Evolutionary conservation across 768 basidiomycete genomes (phyloP).

Genomic region (Hebeloma cylindrosporum): DNA sequence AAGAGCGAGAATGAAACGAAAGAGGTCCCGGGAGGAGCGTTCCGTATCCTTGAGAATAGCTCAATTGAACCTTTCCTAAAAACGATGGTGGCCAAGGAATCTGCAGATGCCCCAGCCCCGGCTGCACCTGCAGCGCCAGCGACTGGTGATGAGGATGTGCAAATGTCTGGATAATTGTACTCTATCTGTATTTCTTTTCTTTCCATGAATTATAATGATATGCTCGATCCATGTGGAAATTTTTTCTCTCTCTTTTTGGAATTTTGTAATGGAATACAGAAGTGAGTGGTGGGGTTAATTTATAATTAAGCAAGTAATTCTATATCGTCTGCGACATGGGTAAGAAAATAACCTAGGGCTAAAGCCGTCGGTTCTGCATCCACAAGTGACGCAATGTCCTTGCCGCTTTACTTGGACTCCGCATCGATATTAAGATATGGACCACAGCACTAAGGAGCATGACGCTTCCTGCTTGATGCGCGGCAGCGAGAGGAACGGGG

Average conservation of each 20-base stretch:
- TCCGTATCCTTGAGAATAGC: constrained; percentile 86
- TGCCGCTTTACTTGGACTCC: constrained; percentile 69
- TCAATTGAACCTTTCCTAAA: constrained; percentile 71
- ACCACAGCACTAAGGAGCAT: constrained; percentile 81
- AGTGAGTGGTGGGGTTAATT: constrained; percentile 10
- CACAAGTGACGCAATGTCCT: constrained; percentile 49
- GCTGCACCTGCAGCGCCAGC: constrained; percentile 39
- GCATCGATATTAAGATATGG: constrained; percentile 69
- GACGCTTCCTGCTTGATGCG: constrained; percentile 95
- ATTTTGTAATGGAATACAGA: not conserved
- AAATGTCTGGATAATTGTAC: constrained; percentile 69
- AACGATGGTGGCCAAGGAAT: constrained; percentile 74
- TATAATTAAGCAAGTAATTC: not conserved
- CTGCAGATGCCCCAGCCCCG: constrained; percentile 37
- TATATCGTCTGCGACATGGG: not conserved
- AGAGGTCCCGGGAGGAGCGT: constrained; percentile 55
- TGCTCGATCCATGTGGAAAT: too few species aligned
- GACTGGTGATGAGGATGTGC: constrained; percentile 73
- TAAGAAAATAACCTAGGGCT: not conserved
- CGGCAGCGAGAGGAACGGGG: constrained; percentile 87
- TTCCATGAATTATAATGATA: too few species aligned
- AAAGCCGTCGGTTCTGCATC: not conserved
- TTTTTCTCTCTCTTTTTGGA: too few species aligned
- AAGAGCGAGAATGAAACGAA: constrained; percentile 56
- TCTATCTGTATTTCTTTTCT: constrained; percentile 20